Percentiles rank a stretch among this genome's conserved stretches.
Evolutionary conservation across 495 filamentous ascomycete genomes (phyloP).

Genomic region (Aspergillus ellipticus): DNA sequence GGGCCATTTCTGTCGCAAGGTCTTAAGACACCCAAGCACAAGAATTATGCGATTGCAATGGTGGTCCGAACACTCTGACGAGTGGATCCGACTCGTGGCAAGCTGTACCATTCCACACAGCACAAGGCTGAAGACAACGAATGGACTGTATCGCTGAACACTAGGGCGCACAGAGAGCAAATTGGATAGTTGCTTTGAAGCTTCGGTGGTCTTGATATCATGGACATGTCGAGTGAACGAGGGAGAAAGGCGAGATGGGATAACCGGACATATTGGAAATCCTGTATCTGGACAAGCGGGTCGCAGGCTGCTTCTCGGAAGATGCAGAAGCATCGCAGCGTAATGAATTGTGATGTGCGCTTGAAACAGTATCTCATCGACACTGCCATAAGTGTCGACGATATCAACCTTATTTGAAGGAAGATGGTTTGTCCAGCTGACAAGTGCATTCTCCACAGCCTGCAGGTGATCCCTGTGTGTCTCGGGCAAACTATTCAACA

Average conservation of each 20-base stretch:
- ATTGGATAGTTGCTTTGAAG: slow-evolving; percentile 37
- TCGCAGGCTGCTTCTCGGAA: slow-evolving; percentile 39
- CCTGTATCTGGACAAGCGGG: slow-evolving; percentile 24
- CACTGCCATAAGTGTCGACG: slow-evolving; percentile 41
- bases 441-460: slow-evolving; percentile 42
- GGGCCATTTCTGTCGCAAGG: slow-evolving; percentile 31
- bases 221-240: slow-evolving; percentile 38
- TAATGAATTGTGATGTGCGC: slow-evolving; percentile 39
- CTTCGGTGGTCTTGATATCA: slow-evolving; percentile 43
- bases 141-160: slow-evolving; percentile 36
- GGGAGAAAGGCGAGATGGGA: slow-evolving; percentile 30
- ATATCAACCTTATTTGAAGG: slow-evolving; percentile 39
- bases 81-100: slow-evolving; percentile 32
- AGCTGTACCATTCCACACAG: slow-evolving; percentile 41
- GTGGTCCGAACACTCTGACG: slow-evolving; percentile 39
- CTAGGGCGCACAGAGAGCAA: slow-evolving; percentile 37
- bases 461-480: slow-evolving; percentile 40
- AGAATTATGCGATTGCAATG: slow-evolving; percentile 41
- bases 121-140: slow-evolving; percentile 29
- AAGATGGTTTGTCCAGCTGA: slow-evolving; percentile 44
- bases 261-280: slow-evolving; percentile 26
- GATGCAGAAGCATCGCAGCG: slow-evolving; percentile 41
- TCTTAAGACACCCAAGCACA: slow-evolving; percentile 38
- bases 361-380: slow-evolving; percentile 47
- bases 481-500: slow-evolving; percentile 34